A percentile compares a stretch with the other conserved stretches of the same genome.
Evolutionary conservation across 2,329 filamentous ascomycete species (phyloP).

Genomic region (Magnaporthiopsis rhizophila): DNA sequence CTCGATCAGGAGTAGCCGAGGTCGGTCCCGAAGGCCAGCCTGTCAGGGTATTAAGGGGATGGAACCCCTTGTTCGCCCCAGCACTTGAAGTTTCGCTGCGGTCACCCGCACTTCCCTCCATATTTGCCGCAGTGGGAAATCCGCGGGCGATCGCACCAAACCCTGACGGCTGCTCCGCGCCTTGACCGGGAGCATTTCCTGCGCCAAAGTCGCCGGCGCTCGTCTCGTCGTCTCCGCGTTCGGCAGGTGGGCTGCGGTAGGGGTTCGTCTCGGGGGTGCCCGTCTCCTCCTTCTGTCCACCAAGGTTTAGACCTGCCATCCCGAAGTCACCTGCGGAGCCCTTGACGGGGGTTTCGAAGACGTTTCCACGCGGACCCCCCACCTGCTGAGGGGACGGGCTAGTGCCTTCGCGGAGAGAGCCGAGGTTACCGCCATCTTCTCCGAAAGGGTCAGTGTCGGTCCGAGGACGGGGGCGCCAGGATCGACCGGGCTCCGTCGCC

Average conservation of each 20-base stretch:
- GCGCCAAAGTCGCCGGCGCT: constrained; percentile 35
- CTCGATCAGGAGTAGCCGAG: constrained; percentile 60
- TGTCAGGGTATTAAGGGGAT: constrained; percentile 50
- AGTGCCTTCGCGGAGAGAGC: constrained; percentile 63
- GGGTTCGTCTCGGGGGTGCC: constrained; percentile 94
- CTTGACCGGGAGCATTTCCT: constrained; percentile 39
- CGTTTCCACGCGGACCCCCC: constrained; percentile 25
- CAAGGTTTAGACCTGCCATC: constrained; percentile 52
- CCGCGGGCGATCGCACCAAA: constrained; percentile 50
- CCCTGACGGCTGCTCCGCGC: constrained; percentile 33
- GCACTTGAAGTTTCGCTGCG: constrained; percentile 89
- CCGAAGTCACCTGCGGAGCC: constrained; percentile 51
- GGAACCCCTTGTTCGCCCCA: constrained; percentile 62
- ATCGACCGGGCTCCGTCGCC: constrained; percentile 28
- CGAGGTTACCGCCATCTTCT: constrained; percentile 45
- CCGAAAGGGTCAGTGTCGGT: constrained; percentile 70
- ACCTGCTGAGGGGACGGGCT: constrained; percentile 34
- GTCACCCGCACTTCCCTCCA: constrained; percentile 60
- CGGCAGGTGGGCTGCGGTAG: constrained; percentile 81
- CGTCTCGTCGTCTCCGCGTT: constrained; percentile 44
- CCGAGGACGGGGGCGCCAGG: constrained; percentile 53
- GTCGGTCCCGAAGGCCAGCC: constrained; percentile 54
- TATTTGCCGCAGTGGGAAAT: constrained; percentile 35
- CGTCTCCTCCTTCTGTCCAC: constrained; percentile 50
- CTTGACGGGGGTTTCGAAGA: constrained; percentile 48